Evolutionary conservation across 1,284 basidiomycete genomes (phyloP).

Genomic region (Cerrena zonata): DNA sequence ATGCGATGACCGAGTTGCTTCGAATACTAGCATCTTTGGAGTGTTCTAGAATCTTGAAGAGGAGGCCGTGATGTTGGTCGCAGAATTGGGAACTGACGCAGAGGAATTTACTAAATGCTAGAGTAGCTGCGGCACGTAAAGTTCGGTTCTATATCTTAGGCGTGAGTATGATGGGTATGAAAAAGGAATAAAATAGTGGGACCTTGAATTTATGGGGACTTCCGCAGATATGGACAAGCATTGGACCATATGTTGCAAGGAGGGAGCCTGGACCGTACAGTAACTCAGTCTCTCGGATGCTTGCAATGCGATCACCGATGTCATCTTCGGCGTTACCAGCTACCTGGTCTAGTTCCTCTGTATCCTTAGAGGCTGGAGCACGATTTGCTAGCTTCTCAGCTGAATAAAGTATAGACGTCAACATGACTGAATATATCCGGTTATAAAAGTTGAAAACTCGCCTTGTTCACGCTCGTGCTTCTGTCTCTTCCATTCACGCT

Average conservation of each 20-base stretch:
- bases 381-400: slow-evolving; percentile 49
- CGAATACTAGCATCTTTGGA: slow-evolving; percentile 86
- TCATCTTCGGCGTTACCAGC: slow-evolving; percentile 98
- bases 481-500: slow-evolving; percentile 92
- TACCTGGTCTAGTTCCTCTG: slow-evolving; percentile 92
- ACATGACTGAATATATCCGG: neutral
- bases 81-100: slow-evolving; percentile 94
- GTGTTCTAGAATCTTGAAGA: slow-evolving; percentile 91
- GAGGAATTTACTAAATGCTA: slow-evolving; percentile 93
- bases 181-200: neutral
- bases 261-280: slow-evolving; percentile 83
- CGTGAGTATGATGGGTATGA: neutral
- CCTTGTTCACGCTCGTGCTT: slow-evolving; percentile 84
- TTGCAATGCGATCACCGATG: slow-evolving; percentile 86
- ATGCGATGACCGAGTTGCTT: slow-evolving; percentile 93
- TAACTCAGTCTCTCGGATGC: slow-evolving; percentile 82
- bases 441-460: slow-evolving; percentile 32
- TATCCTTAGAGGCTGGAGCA: slow-evolving; percentile 49
- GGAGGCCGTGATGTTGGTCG: slow-evolving; percentile 79
- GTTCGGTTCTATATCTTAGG: slow-evolving; percentile 73
- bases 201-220: slow-evolving; percentile 86
- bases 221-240: slow-evolving; percentile 86
- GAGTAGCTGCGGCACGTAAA: slow-evolving; percentile 80
- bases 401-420: slow-evolving; percentile 18
- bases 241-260: slow-evolving; percentile 80